Percentiles rank a stretch among this genome's conserved stretches.
phyloP scores from a whole-genome alignment of 2,329 filamentous ascomycete species.

The Magnaporthales sp. region DNA sequence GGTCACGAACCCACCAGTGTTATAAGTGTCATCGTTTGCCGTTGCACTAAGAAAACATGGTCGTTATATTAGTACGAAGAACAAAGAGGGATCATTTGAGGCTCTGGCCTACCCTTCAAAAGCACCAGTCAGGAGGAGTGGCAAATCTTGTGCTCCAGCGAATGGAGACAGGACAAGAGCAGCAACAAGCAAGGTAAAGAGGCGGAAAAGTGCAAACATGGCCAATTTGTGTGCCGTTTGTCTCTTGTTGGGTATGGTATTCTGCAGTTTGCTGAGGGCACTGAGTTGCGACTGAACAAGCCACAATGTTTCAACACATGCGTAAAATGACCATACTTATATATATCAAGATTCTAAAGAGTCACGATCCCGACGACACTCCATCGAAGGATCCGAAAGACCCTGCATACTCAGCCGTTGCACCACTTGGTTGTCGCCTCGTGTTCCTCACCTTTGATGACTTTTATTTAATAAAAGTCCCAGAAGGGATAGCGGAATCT shows the following conservation, averaged over 20 bases:
- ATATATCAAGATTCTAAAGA: too few species aligned
- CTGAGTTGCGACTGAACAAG: too few species aligned
- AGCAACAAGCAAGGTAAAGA: background rate
- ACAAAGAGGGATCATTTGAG: background rate
- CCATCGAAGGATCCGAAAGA: too few species aligned
- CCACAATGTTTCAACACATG: too few species aligned
- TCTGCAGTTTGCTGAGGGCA: too few species aligned
- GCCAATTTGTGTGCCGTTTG: background rate
- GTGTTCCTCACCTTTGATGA: too few species aligned
- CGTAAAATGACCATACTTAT: too few species aligned
- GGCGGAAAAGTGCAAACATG: background rate
- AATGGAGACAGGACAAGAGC: background rate
- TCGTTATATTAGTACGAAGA: background rate
- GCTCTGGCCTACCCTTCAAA: constrained; percentile 3
- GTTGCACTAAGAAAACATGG: background rate
- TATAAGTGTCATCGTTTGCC: background rate
- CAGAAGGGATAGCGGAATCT: too few species aligned
- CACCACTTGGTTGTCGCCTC: too few species aligned
- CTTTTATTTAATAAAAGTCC: too few species aligned
- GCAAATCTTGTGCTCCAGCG: background rate
- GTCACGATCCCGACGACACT: too few species aligned
- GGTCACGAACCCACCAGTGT: background rate
- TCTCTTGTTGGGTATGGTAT: background rate
- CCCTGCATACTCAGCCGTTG: too few species aligned
- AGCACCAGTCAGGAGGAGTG: background rate